phyloP scores from a whole-genome alignment of 163 green algal genomes.

The Chlamydomonas reinhardtii region DNA sequence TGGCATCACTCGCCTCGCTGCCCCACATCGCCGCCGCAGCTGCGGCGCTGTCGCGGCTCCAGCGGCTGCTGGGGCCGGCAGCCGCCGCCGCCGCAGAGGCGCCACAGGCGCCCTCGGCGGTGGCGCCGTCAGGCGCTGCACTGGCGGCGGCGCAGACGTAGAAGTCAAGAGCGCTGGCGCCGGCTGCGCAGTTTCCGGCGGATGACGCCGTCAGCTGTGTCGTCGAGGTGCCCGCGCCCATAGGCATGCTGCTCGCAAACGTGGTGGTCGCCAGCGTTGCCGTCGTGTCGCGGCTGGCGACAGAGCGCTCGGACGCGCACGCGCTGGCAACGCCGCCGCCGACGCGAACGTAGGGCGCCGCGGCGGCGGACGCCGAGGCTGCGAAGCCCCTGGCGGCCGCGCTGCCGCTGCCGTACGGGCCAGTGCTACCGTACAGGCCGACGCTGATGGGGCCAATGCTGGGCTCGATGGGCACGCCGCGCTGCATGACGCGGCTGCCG shows the following conservation, averaged over 20 bases:
- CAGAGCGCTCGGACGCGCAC: too few relatives aligned
- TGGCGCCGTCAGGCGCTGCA: background rate
- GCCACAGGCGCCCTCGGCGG: background rate
- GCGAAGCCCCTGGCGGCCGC: background rate
- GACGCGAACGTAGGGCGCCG: too few relatives aligned
- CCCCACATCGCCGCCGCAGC: conserved; percentile 34
- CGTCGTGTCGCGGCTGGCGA: background rate
- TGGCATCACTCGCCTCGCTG: conserved; percentile 25
- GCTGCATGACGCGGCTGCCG: too few relatives aligned
- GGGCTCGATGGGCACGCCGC: too few relatives aligned
- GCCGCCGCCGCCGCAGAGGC: background rate
- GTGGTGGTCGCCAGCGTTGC: background rate
- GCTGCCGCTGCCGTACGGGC: background rate
- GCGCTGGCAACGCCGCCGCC: too few relatives aligned
- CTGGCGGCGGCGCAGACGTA: background rate
- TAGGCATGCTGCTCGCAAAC: background rate
- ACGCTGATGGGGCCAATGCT: background rate
- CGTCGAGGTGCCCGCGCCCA: background rate
- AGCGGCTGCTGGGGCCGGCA: background rate
- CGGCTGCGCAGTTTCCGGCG: too few relatives aligned
- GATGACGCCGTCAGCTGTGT: background rate
- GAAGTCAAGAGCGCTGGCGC: background rate
- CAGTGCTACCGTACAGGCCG: background rate
- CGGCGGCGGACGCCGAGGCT: background rate
- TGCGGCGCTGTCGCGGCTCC: conserved; percentile 26